These are phyloP conservation scores for Dipodascus albidus DNA, from an alignment of 805 yeast genomes.

Conservation along the genomic window DNA sequence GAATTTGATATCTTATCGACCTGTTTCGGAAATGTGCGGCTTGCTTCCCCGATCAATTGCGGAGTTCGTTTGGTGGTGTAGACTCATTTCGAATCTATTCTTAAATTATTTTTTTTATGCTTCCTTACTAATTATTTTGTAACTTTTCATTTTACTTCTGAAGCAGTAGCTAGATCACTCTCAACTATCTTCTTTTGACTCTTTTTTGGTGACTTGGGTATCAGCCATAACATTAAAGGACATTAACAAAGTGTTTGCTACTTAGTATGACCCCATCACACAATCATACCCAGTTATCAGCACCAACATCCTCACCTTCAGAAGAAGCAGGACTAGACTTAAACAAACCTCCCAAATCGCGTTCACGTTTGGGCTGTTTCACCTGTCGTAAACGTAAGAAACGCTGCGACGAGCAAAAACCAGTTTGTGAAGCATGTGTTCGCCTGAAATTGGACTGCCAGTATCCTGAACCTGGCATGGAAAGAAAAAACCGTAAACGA, in stretches of 20 bases:
- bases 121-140: too few relatives aligned
- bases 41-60: not conserved
- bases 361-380: constrained; percentile 46
- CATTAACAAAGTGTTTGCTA: too few relatives aligned
- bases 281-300: not conserved
- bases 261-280: not conserved
- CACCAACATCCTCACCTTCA: not conserved
- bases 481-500: constrained; percentile 31
- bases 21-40: too few relatives aligned
- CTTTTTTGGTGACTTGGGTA: too few relatives aligned
- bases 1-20: too few relatives aligned
- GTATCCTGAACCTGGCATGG: constrained; percentile 68
- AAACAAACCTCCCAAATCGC: not conserved
- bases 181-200: too few relatives aligned
- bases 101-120: not conserved
- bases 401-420: constrained; percentile 63
- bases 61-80: not conserved
- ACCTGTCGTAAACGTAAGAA: constrained; percentile 71
- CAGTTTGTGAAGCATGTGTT: constrained; percentile 56
- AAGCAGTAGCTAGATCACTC: too few relatives aligned
- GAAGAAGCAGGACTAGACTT: not conserved
- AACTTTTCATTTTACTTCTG: too few relatives aligned
- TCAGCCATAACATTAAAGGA: too few relatives aligned
- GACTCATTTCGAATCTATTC: too few relatives aligned
- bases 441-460: constrained; percentile 52